Percentiles rank a stretch among this genome's conserved stretches.
Conservation (phyloP, 2,329 filamentous ascomycete species). For the Ceratocystis lukuohia region DNA sequence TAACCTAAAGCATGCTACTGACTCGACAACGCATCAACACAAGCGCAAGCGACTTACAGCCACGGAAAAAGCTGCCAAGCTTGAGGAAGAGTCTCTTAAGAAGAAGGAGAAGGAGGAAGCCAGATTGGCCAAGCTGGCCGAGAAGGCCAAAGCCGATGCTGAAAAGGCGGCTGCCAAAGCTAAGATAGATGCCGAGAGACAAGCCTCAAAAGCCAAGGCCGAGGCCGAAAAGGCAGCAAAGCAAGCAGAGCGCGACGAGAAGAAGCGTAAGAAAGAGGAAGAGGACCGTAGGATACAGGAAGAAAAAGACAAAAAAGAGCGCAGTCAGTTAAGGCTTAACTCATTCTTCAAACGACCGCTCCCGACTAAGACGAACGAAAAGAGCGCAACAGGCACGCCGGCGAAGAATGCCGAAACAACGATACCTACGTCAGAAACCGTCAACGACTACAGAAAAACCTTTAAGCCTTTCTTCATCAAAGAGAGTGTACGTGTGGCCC, state of each 20-base stretch:
- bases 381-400: slow-evolving; percentile 10
- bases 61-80: slow-evolving; percentile 29
- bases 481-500: slow-evolving; percentile 57
- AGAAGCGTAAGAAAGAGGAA: slow-evolving; percentile 39
- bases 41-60: slow-evolving; percentile 35
- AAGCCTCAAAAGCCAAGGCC: slow-evolving; percentile 31
- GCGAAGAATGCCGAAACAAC: slow-evolving; percentile 24
- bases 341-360: slow-evolving; percentile 34
- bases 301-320: slow-evolving; percentile 38
- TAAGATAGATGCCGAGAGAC: slow-evolving; percentile 28
- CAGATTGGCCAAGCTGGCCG: slow-evolving; percentile 25
- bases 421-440: slow-evolving; percentile 9
- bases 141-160: slow-evolving; percentile 30
- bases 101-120: slow-evolving; percentile 28
- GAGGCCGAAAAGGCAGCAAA: slow-evolving; percentile 31
- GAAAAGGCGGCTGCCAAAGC: slow-evolving; percentile 28
- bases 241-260: slow-evolving; percentile 32
- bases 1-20: slow-evolving; percentile 20
- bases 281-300: slow-evolving; percentile 30
- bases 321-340: slow-evolving; percentile 35
- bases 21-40: slow-evolving; percentile 21
- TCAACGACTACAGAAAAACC: slow-evolving; percentile 48
- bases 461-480: slow-evolving; percentile 78
- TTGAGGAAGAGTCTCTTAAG: slow-evolving; percentile 28
- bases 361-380: slow-evolving; percentile 30